These are phyloP conservation scores for Fusarium sp. DNA, from an alignment of 2,329 filamentous ascomycete genomes.

Conservation along the genomic window DNA sequence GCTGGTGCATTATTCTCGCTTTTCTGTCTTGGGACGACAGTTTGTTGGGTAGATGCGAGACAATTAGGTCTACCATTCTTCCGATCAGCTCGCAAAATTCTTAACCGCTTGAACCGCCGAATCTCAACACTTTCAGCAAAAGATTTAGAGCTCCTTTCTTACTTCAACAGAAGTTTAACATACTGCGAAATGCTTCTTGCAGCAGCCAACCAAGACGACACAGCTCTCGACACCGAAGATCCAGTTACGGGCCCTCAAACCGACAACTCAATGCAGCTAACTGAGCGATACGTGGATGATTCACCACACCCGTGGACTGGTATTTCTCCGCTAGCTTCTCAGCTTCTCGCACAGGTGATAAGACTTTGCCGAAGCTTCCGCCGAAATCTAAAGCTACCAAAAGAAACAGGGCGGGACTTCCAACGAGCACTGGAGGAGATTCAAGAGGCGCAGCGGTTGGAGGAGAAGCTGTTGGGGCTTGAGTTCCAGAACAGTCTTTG, in stretches of 20 bases:
- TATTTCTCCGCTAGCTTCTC: conserved; percentile 51
- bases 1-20: conserved; percentile 54
- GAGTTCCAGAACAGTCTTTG: conserved; percentile 40
- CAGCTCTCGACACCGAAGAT: neutral
- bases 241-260: neutral
- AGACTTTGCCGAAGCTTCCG: conserved; percentile 54
- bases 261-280: conserved; percentile 28
- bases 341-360: conserved; percentile 53
- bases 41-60: conserved; percentile 56
- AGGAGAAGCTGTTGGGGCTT: conserved; percentile 51
- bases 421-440: conserved; percentile 42
- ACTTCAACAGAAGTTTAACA: conserved; percentile 55
- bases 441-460: conserved; percentile 49
- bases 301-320: conserved; percentile 56
- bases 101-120: conserved; percentile 45
- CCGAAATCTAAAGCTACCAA: conserved; percentile 31
- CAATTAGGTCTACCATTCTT: conserved; percentile 52
- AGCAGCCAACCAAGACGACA: conserved; percentile 51
- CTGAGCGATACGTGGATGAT: conserved; percentile 29
- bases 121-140: conserved; percentile 20
- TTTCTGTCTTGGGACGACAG: conserved; percentile 56
- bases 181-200: conserved; percentile 59
- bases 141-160: conserved; percentile 50
- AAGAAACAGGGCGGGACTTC: conserved; percentile 48
- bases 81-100: conserved; percentile 45